These are phyloP conservation scores for Lunularia cruciata DNA, from an alignment of 225 moss, liverwort and hornwort genomes.

Conservation along the genomic window DNA sequence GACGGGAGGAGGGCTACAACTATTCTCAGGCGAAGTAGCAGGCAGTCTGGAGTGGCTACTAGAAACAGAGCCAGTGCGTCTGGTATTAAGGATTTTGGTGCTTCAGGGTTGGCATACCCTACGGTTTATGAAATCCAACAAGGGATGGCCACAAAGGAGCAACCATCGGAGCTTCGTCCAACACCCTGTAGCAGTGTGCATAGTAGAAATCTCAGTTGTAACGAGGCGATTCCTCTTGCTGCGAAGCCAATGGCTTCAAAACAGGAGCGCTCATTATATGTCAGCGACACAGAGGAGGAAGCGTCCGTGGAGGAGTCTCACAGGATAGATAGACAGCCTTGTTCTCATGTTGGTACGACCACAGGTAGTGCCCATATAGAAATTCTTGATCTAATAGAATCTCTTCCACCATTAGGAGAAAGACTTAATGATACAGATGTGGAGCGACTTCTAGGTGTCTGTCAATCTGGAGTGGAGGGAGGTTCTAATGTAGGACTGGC, in stretches of 20 bases:
- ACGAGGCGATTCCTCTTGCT: background rate
- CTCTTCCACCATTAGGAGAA: background rate
- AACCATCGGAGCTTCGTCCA: background rate
- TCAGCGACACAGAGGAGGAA: background rate
- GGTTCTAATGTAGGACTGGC: background rate
- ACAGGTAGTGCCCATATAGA: background rate
- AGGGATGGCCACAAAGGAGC: background rate
- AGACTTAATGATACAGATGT: background rate
- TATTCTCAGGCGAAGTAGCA: too few species aligned
- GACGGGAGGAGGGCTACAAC: too few species aligned
- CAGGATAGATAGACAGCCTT: background rate
- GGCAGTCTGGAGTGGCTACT: too few species aligned
- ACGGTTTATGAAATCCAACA: background rate
- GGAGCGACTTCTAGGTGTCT: background rate
- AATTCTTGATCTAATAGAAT: background rate
- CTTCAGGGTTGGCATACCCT: background rate
- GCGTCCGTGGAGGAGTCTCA: background rate
- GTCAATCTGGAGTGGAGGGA: background rate
- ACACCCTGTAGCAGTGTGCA: too few species aligned
- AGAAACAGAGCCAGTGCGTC: background rate
- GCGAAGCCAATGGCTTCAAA: background rate
- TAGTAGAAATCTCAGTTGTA: background rate
- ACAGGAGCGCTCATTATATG: background rate
- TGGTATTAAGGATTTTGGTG: background rate
- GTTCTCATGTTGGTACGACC: too few species aligned